Conservation (phyloP, 768 basidiomycete species). For the Coprinopsis strossmayeri region DNA sequence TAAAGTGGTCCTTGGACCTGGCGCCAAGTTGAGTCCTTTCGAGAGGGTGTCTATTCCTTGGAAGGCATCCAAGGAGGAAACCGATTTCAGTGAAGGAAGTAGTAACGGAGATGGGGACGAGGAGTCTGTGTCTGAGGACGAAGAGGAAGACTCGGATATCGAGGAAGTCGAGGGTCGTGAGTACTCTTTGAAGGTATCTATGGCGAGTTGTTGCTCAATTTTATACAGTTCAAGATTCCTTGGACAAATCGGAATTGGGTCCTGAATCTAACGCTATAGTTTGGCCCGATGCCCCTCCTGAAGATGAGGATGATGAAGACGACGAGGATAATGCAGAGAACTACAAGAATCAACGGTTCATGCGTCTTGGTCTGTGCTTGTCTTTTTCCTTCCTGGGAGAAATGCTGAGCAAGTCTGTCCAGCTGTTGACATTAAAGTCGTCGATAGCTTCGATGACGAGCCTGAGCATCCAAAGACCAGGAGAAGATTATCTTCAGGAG, state of each 20-base stretch:
- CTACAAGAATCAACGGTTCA: constrained; percentile 60
- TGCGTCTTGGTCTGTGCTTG: constrained; percentile 57
- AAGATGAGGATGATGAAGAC: constrained; percentile 58
- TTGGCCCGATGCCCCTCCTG: constrained; percentile 67
- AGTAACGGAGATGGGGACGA: constrained; percentile 29
- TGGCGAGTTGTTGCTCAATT: constrained; percentile 5
- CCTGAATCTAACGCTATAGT: constrained; percentile 67
- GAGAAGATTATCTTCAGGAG: constrained; percentile 32
- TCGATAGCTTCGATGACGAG: constrained; percentile 32
- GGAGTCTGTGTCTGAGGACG: constrained; percentile 18
- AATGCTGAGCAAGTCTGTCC: constrained; percentile 36
- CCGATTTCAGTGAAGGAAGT: constrained; percentile 26
- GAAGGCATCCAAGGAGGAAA: constrained; percentile 18
- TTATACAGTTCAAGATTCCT: constrained; percentile 41
- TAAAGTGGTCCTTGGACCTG: constrained; percentile 72
- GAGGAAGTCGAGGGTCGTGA: constrained; percentile 63
- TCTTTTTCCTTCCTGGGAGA: constrained; percentile 28
- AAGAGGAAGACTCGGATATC: constrained; percentile 51
- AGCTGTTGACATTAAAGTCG: constrained; percentile 12
- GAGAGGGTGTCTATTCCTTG: constrained; percentile 61
- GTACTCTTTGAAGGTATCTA: constrained; percentile 18
- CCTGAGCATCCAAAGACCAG: constrained; percentile 31
- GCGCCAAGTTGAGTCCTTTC: constrained; percentile 59
- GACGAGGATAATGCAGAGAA: constrained; percentile 45
- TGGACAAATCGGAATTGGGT: constrained; percentile 49